These are phyloP conservation scores for Dimargaris cristalligena DNA, from an alignment of 192 early-diverging fungal genomes.

Conservation along the genomic window DNA sequence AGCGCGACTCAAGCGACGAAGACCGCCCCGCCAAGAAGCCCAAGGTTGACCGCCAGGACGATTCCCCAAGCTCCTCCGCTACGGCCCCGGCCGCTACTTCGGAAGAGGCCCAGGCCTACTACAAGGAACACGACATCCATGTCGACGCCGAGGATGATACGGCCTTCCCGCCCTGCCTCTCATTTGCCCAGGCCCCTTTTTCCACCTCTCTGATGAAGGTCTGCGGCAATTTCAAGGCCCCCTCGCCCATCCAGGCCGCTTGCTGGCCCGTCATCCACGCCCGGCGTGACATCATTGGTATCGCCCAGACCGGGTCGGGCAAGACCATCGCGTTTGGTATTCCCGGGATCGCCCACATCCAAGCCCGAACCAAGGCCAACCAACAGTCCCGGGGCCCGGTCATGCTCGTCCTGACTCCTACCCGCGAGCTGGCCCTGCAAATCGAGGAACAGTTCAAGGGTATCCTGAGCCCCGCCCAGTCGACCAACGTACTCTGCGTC, in stretches of 20 bases:
- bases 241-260: conserved; percentile 85
- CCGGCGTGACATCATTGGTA: conserved; percentile 76
- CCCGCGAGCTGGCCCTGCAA: conserved; percentile 88
- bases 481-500: conserved; percentile 54
- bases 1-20: conserved; percentile 15
- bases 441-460: conserved; percentile 77
- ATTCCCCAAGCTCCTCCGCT: neutral
- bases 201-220: conserved; percentile 43
- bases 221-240: conserved; percentile 53
- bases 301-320: conserved; percentile 92
- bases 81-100: conserved; percentile 10
- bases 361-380: conserved; percentile 45
- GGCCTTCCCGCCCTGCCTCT: conserved; percentile 42
- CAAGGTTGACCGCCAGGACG: conserved; percentile 22
- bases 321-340: conserved; percentile 92
- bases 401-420: conserved; percentile 80
- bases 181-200: conserved; percentile 60
- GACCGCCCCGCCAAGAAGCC: conserved; percentile 11
- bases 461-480: too few relatives aligned
- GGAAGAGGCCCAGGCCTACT: conserved; percentile 27
- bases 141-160: conserved; percentile 39
- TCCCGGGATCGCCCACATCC: conserved; percentile 71
- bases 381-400: conserved; percentile 24
- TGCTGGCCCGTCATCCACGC: conserved; percentile 80
- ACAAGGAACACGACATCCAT: conserved; percentile 42